These are phyloP conservation scores for Xylariomycetidae sp. DNA, from an alignment of 2,329 filamentous ascomycete species.

Conservation along the genomic window DNA sequence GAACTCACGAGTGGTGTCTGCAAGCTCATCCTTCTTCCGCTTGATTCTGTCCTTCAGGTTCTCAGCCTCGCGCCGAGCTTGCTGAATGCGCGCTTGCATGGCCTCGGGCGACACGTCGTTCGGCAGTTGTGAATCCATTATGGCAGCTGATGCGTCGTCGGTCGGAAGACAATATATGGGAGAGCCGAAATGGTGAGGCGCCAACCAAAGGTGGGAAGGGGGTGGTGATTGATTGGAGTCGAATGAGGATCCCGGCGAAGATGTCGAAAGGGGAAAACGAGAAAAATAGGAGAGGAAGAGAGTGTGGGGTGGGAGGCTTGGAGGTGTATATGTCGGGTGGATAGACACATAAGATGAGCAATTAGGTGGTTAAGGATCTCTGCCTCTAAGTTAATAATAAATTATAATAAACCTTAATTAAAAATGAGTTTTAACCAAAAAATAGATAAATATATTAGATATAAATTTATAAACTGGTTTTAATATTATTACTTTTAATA, in stretches of 20 bases:
- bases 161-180: conserved; percentile 12
- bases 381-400: too few species aligned
- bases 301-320: conserved; percentile 18
- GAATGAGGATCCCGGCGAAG: conserved; percentile 18
- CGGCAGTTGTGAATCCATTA: conserved; percentile 54
- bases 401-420: too few species aligned
- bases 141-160: conserved; percentile 19
- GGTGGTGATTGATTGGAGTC: conserved; percentile 13
- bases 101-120: conserved; percentile 65
- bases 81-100: conserved; percentile 91
- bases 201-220: conserved; percentile 6
- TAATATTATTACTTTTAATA: too few species aligned
- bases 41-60: conserved; percentile 98
- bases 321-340: too few species aligned
- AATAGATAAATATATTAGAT: too few species aligned
- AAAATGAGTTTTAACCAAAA: too few species aligned
- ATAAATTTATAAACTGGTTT: too few species aligned
- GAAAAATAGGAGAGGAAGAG: conserved; percentile 10
- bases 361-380: too few species aligned
- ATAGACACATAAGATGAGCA: too few species aligned
- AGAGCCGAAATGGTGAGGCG: conserved; percentile 5
- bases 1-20: conserved; percentile 92
- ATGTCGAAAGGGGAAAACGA: conserved; percentile 19
- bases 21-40: conserved; percentile 99
- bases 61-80: conserved; percentile 94